Conservation (phyloP, 495 filamentous ascomycete genomes). For the Hypoxylon fragiforme region DNA sequence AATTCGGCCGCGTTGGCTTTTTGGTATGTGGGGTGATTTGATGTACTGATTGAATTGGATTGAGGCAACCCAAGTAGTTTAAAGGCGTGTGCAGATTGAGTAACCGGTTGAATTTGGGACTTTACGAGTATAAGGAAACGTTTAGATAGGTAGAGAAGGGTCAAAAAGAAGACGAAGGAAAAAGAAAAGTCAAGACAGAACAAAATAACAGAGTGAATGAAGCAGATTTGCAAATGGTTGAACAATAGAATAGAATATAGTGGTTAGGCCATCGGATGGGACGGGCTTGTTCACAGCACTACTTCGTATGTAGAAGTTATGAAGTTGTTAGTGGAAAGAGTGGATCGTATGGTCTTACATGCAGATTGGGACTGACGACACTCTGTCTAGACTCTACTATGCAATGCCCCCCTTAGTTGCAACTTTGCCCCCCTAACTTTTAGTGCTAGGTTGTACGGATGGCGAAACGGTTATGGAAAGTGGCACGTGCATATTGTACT, state of each 20-base stretch:
- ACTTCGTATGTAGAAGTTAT: conserved; percentile 1
- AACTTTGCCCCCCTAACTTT: no score
- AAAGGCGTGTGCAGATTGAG: not conserved
- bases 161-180: not conserved
- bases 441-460: not conserved
- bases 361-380: conserved; percentile 13
- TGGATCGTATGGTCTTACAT: conserved; percentile 7
- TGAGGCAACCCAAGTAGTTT: conserved; percentile 16
- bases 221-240: conserved; percentile 4
- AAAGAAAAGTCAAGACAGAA: conserved; percentile 1
- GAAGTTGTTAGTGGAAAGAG: conserved; percentile 4
- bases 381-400: no score
- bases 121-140: no score
- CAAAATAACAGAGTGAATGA: conserved; percentile 1
- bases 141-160: not conserved
- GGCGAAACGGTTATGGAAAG: not conserved
- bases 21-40: not conserved
- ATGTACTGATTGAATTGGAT: conserved; percentile 2
- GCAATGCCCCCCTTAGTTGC: no score
- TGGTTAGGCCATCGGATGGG: conserved; percentile 26
- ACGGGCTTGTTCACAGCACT: conserved; percentile 15
- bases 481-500: conserved; percentile 8
- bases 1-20: no score
- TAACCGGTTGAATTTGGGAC: not conserved
- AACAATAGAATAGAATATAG: conserved; percentile 2